Evolutionary conservation across 257 asterid species (phyloP), one percentile per base, ranked within the genome.

Genomic region (Solanum microdontum): DNA sequence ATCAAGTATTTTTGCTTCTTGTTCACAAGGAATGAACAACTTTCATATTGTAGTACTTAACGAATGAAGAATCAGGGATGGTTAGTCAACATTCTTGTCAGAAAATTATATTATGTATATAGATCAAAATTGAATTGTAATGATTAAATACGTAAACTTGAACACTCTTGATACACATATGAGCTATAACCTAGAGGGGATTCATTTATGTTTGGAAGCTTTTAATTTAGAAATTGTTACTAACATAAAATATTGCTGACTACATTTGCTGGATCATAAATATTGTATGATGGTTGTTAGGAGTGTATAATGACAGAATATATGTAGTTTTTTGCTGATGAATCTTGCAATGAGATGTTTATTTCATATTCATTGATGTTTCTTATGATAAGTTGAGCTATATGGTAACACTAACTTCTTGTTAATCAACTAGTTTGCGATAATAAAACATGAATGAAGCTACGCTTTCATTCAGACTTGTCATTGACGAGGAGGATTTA

Each of bases 171-270:
- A 39, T 39, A 39, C 45, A 10, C 45, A 39, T 39, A 9, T 9
- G 45, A 39, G 45, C 6, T 12, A 43, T 43, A 90, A 93, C 94
- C 88, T 92, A 90, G 91, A 70, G 88, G 93, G 91, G 90, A 88
- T 90, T 84, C 85, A 45, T 85, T 62, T 88, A 58, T 87, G 73
- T 90, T 87, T 88, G 87, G 85, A 88, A 90, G 89, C 83, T 85
- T 91, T 76, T 66, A 69, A 19, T 86, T 82, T 87, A 66, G 87
- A 85, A 86, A 75, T 43, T 60, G 66, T 69, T 72, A 58, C 48
- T 87, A 88, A 4, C 32, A 55, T 88, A 70, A 64, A 30, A 24
- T 85, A 11, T 79, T 43, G 66, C 17, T 26, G 24, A 79, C 24
- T 79, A 26, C 37, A 26, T 79, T 45, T 79, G 37, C 36, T 14